phyloP scores from a whole-genome alignment of 257 asterid genomes.

The Solanum sejunctum region DNA sequence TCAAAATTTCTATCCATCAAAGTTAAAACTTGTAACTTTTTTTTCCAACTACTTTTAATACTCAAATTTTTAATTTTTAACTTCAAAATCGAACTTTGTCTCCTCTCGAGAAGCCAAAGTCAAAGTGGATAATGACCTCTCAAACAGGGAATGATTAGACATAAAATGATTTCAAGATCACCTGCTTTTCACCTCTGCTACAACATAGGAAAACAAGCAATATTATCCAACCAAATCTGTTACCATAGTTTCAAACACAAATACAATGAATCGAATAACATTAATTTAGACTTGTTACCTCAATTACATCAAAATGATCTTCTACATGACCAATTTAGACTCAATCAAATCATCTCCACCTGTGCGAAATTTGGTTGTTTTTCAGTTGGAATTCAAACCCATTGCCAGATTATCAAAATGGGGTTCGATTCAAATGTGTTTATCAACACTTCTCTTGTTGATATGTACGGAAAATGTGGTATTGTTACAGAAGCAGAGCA shows the following conservation, averaged over 20 bases:
- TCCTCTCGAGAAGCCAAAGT: too few relatives aligned
- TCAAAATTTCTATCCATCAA: too few relatives aligned
- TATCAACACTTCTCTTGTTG: conserved; percentile 33
- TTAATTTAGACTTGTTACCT: conserved; percentile 3
- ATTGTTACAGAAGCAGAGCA: conserved; percentile 11
- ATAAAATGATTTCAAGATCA: conserved; percentile 11
- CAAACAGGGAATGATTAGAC: background rate
- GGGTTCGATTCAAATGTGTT: conserved; percentile 38
- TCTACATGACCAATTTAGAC: conserved; percentile 12
- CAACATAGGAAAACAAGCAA: background rate
- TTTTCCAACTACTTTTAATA: too few relatives aligned
- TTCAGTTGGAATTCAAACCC: conserved; percentile 31
- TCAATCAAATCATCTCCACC: conserved; percentile 31
- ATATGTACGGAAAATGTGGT: conserved; percentile 34
- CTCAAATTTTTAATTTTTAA: background rate
- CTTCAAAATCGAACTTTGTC: background rate
- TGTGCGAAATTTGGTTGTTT: conserved; percentile 21
- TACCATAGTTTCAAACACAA: background rate
- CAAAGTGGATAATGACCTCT: background rate
- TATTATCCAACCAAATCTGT: background rate
- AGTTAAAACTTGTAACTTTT: too few relatives aligned
- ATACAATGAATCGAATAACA: background rate
- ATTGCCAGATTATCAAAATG: conserved; percentile 25
- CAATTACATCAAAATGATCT: conserved; percentile 13
- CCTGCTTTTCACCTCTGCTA: background rate